Conservation (phyloP, 23 red algal species). For the Gracilariopsis chorda region DNA sequence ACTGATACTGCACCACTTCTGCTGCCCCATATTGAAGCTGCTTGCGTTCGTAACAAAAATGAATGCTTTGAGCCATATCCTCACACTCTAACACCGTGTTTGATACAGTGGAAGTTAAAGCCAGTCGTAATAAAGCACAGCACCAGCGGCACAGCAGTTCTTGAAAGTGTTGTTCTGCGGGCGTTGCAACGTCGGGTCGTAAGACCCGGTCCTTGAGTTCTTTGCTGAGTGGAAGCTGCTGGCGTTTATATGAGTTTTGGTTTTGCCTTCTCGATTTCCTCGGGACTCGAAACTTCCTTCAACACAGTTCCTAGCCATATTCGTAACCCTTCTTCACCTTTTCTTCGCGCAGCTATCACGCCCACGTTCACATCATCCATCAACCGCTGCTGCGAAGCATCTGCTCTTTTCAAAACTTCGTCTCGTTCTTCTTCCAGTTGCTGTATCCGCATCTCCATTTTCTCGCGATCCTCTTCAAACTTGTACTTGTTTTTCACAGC, state of each 20-base stretch:
- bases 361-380: neutral
- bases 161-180: too few relatives aligned
- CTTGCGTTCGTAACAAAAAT: too few relatives aligned
- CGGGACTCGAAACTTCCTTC: neutral
- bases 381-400: neutral
- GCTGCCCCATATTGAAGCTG: too few relatives aligned
- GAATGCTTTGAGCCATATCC: too few relatives aligned
- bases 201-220: too few relatives aligned
- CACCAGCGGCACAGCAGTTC: too few relatives aligned
- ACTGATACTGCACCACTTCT: too few relatives aligned
- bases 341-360: neutral
- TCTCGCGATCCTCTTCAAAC: conserved; percentile 8
- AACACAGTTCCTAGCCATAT: neutral
- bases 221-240: too few relatives aligned
- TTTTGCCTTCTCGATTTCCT: neutral
- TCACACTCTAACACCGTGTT: too few relatives aligned
- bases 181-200: too few relatives aligned
- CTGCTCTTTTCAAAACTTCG: neutral
- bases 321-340: neutral
- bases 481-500: conserved; percentile 17
- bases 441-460: conserved; percentile 3
- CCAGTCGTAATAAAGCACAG: too few relatives aligned
- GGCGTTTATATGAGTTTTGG: neutral
- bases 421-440: conserved; percentile 32
- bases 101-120: too few relatives aligned